Base-by-base conservation (phyloP, 2,329 filamentous ascomycete genomes). In the Akanthomyces uredinophilus region DNA sequence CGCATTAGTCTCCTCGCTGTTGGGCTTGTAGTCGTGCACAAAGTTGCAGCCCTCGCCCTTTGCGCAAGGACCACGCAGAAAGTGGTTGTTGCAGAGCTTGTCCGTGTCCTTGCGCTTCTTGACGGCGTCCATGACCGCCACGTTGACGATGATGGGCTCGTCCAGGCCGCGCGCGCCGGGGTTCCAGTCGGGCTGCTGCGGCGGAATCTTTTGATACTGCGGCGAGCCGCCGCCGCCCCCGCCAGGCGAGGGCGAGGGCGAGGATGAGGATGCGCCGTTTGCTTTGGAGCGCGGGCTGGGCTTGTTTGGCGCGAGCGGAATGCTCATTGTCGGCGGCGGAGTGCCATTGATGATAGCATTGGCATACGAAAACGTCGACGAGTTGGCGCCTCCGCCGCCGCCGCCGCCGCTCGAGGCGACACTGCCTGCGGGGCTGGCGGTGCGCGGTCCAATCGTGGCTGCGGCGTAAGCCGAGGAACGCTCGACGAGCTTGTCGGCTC, bases 71-170 rank as follows among this genome's bases (percentile, higher is more conserved):
- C 83, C 83, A 20, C 83, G 77, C 35, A 87, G 77, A 67, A 84
- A 87, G 67, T 85, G 82, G 54, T 84, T 84, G 69, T 87, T 87
- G 75, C 85, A 87, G 8, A 86, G 73, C 71, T 87, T 87, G 64
- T 81, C 78, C 66, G 72, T 74, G 37, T 80, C 81, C 61, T 79
- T 81, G 63, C 83, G 77, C 68, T 79, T 83, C 74, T 84, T 86
- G 67, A 87, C 78, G 24, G 71, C 76, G 16, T 87, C 83, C 63
- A 87, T 70, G 8, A 78, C 78, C 1, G 70, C 64, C 49, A 72
- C 68, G 61, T 79, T 81, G 24, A 83, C 74, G 2, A 71, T 71
- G 35, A 87, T 79, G 1, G 79, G 75, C 20, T 78, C 72, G 62
- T 87, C 85, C 2, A 86, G 68, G 1, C 84, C 85, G 35, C 83